Evolutionary conservation across 495 filamentous ascomycete genomes (phyloP).

Genomic region (Niebla homalea): DNA sequence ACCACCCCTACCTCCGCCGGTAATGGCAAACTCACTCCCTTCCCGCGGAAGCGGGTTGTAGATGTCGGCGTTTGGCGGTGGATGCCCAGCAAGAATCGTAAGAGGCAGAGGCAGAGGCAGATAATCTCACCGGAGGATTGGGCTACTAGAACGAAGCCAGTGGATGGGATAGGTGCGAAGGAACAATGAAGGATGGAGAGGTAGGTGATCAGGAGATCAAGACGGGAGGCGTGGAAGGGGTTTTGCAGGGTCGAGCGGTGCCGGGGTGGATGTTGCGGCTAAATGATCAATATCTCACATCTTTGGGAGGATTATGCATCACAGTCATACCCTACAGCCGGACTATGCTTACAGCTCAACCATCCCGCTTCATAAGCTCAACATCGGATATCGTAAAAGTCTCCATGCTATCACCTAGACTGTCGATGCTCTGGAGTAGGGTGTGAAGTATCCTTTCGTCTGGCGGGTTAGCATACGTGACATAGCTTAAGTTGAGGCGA

Average conservation of each 20-base stretch:
- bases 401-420: too few relatives aligned
- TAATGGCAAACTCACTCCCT: slow-evolving; percentile 43
- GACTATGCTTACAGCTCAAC: too few relatives aligned
- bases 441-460: too few relatives aligned
- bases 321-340: too few relatives aligned
- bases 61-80: slow-evolving; percentile 31
- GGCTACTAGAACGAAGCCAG: slow-evolving; percentile 62
- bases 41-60: slow-evolving; percentile 42
- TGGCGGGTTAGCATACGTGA: too few relatives aligned
- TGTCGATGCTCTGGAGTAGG: too few relatives aligned
- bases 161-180: slow-evolving; percentile 52
- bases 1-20: slow-evolving; percentile 54
- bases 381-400: too few relatives aligned
- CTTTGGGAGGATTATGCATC: too few relatives aligned
- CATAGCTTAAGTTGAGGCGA: too few relatives aligned
- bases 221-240: slow-evolving; percentile 64
- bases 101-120: slow-evolving; percentile 37
- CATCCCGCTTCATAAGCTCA: too few relatives aligned
- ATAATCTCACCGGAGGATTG: slow-evolving; percentile 72
- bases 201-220: slow-evolving; percentile 70
- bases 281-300: too few relatives aligned
- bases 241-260: slow-evolving; percentile 77
- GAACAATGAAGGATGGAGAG: slow-evolving; percentile 63
- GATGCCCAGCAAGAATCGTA: slow-evolving; percentile 62
- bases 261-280: slow-evolving; percentile 19